A percentile compares a stretch with the other conserved stretches of the same genome.
Evolutionary conservation across 768 basidiomycete species (phyloP).

Genomic region (Chalciporus chontae): DNA sequence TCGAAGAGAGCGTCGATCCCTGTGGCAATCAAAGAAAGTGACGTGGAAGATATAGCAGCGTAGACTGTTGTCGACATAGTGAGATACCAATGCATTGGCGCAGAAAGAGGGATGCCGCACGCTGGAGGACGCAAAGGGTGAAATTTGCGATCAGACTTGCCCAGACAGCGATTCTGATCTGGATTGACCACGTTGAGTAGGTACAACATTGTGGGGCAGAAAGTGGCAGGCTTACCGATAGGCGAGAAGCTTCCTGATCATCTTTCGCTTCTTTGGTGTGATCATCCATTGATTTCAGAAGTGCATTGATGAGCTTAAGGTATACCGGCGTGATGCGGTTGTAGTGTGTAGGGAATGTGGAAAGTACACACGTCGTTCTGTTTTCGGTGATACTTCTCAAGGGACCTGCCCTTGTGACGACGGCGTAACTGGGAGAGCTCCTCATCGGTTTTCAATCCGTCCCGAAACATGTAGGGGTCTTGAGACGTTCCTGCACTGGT

Average conservation of each 20-base stretch:
- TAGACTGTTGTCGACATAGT: constrained; percentile 57
- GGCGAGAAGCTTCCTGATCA: constrained; percentile 61
- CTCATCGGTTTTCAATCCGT: constrained; percentile 56
- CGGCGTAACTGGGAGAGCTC: constrained; percentile 61
- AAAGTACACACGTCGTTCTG: constrained; percentile 63
- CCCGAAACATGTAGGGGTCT: constrained; percentile 69
- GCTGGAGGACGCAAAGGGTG: constrained; percentile 64
- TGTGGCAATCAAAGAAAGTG: constrained; percentile 85
- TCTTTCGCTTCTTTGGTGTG: constrained; percentile 79
- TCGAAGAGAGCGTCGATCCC: constrained; percentile 87
- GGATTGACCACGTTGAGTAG: not conserved
- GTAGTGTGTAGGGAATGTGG: not conserved
- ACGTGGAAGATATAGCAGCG: constrained; percentile 81
- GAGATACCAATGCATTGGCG: not conserved
- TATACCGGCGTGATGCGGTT: constrained; percentile 1
- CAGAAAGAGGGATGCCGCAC: constrained; percentile 32
- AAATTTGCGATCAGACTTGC: constrained; percentile 80
- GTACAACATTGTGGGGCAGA: not conserved
- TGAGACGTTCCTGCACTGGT: constrained; percentile 32
- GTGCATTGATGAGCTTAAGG: constrained; percentile 70
- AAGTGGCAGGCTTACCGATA: constrained; percentile 48
- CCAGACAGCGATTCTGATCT: constrained; percentile 89
- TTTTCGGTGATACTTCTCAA: constrained; percentile 63
- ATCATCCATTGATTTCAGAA: constrained; percentile 88
- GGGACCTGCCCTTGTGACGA: constrained; percentile 54